Percentiles rank a stretch among this genome's conserved stretches.
These are phyloP conservation scores for Aspergillus proliferans DNA, from an alignment of 2,329 filamentous ascomycete species.

Conservation along the genomic window DNA sequence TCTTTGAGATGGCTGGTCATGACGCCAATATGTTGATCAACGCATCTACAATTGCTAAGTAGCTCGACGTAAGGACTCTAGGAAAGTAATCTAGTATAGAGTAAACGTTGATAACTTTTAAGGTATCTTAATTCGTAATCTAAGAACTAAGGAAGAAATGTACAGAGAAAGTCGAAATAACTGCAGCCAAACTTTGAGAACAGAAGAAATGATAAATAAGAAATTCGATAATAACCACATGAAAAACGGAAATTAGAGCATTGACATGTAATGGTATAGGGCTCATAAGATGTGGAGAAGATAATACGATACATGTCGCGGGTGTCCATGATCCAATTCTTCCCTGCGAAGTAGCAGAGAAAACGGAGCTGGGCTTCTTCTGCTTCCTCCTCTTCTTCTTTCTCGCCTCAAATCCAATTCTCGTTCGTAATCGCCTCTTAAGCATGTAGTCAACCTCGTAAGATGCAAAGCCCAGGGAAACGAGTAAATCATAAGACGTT, in stretches of 20 bases:
- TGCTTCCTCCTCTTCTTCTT: conserved; percentile 5
- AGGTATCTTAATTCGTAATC: no score
- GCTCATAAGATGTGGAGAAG: conserved; percentile 24
- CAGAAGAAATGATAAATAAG: no score
- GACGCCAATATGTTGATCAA: no score
- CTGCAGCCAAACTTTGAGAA: no score
- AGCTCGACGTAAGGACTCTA: no score
- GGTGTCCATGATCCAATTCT: conserved; percentile 21
- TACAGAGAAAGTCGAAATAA: no score
- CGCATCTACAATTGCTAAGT: no score
- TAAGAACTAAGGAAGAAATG: no score
- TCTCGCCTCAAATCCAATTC: conserved; percentile 9
- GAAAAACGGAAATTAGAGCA: conserved; percentile 7
- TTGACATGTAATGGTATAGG: conserved; percentile 20
- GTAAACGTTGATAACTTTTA: no score
- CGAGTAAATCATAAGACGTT: conserved; percentile 9
- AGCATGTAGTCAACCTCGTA: conserved; percentile 4
- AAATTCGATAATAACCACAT: background rate
- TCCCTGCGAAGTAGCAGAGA: conserved; percentile 17
- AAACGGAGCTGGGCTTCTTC: conserved; percentile 6
- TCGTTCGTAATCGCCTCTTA: conserved; percentile 14
- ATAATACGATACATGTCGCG: conserved; percentile 29
- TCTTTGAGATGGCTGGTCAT: no score
- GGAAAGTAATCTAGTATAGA: no score
- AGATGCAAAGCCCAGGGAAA: conserved; percentile 4